Evolutionary conservation across 768 basidiomycete species (phyloP), one percentile per base, ranked within the genome.

Genomic region (Suillus subalutaceus): DNA sequence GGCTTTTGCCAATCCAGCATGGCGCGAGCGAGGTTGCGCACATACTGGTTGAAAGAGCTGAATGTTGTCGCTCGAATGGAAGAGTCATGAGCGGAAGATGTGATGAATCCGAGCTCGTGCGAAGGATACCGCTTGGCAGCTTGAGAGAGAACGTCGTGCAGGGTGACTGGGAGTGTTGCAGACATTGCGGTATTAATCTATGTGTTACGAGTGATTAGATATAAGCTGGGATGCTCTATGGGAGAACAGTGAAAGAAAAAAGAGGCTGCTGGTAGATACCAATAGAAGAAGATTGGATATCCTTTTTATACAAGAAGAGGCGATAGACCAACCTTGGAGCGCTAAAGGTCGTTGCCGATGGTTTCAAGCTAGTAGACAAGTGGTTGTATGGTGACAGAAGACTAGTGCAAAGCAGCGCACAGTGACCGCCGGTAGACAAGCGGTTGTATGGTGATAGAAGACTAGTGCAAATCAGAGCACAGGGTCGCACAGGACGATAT

Each of bases 31-130:
- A 65, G 59, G 61, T 65, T 65, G 30, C 64, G 64, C 3, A 63
- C 64, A 64, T 65, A 44, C 16, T 63, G 64, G 30, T 65, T 65
- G n/a, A 65, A 65, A 1, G 64, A 44, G 62, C 57, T 62, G 46
- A 63, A 65, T 26, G 64, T 44, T 1, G 63, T 65, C 20, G 40
- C 6, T 38, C 61, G 61, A 30, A 65, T 63, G 20, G 64, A 65
- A n/a, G 64, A 65, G 32, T 65, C 64, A 20, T 65, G 64, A 23
- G 64, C 64, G 13, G 64, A 65, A 30, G 64, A 65, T 20, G 64
- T 43, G 62, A 65, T 63, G 64, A 65, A 65, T 26, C 62, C 61
- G 41, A 65, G 62, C 60, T 65, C 60, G 44, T 65, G 61, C 3
- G 40, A 32, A 63, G 64, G 64, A 8, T 65, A 65, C 6, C 32